These are phyloP conservation scores for Yamadazyma ubonensis DNA, from an alignment of 805 yeast species.

Conservation along the genomic window DNA sequence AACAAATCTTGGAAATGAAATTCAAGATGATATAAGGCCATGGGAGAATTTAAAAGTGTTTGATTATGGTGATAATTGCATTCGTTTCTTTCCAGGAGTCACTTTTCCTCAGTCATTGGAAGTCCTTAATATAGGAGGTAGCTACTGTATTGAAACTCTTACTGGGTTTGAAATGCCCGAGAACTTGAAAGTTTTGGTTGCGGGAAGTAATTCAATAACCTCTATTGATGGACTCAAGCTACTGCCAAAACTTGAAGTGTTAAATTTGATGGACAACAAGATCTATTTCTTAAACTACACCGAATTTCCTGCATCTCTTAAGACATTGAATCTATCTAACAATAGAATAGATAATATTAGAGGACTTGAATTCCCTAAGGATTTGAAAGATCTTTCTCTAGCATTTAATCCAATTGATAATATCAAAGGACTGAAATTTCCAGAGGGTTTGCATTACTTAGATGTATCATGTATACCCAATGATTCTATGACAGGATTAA, in stretches of 20 bases:
- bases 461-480: conserved; percentile 45
- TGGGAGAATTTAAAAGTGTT: conserved; percentile 35
- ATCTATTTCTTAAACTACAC: conserved; percentile 39
- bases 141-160: conserved; percentile 38
- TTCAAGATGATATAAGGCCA: conserved; percentile 32
- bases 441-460: conserved; percentile 34
- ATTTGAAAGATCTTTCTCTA: conserved; percentile 28
- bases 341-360: conserved; percentile 40
- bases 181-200: conserved; percentile 27
- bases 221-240: conserved; percentile 37
- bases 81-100: conserved; percentile 40
- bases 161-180: conserved; percentile 41
- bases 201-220: conserved; percentile 33
- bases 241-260: conserved; percentile 30
- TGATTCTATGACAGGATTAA: conserved; percentile 47
- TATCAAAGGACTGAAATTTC: conserved; percentile 40
- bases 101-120: conserved; percentile 38
- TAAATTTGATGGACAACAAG: conserved; percentile 37
- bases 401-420: conserved; percentile 43
- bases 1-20: conserved; percentile 33
- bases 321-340: conserved; percentile 34
- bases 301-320: conserved; percentile 34
- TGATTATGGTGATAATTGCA: conserved; percentile 39
- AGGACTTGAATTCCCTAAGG: conserved; percentile 37
- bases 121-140: conserved; percentile 40